A percentile compares a stretch with the other conserved stretches of the same genome.
phyloP scores from a whole-genome alignment of 805 yeast genomes.

The Sugiyamaella mastotermitis region DNA sequence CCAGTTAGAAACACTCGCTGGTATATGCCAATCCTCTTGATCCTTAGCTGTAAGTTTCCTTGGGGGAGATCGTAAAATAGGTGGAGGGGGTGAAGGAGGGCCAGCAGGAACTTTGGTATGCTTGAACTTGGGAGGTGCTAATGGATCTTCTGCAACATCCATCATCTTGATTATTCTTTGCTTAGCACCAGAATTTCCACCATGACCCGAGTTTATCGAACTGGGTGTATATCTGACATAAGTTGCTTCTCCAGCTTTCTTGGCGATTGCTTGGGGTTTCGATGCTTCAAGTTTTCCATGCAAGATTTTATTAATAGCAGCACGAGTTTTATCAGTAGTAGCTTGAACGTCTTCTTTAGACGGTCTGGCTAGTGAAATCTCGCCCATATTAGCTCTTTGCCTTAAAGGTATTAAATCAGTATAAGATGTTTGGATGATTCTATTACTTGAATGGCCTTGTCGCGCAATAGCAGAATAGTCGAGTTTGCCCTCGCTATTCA shows the following conservation, averaged over 20 bases:
- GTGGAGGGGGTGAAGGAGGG: conserved; percentile 67
- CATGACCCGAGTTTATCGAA: conserved; percentile 16
- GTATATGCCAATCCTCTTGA: conserved; percentile 77
- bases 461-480: conserved; percentile 28
- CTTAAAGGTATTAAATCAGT: conserved; percentile 59
- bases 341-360: conserved; percentile 40
- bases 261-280: conserved; percentile 24
- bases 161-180: conserved; percentile 57
- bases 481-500: conserved; percentile 27
- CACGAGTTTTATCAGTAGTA: conserved; percentile 51
- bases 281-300: conserved; percentile 36
- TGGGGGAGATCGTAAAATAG: conserved; percentile 48
- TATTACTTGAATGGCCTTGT: conserved; percentile 26
- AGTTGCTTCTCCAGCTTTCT: conserved; percentile 33
- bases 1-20: conserved; percentile 92
- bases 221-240: conserved; percentile 41
- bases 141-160: conserved; percentile 70
- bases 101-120: conserved; percentile 66
- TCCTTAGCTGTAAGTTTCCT: conserved; percentile 59
- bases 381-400: conserved; percentile 35
- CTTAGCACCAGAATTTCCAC: conserved; percentile 31
- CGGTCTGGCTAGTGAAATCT: conserved; percentile 39
- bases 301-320: conserved; percentile 48
- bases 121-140: conserved; percentile 75
- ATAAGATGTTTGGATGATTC: conserved; percentile 42